Conservation (phyloP, 108 stramenopile genomes). For the Fragilaria crotonensis region DNA sequence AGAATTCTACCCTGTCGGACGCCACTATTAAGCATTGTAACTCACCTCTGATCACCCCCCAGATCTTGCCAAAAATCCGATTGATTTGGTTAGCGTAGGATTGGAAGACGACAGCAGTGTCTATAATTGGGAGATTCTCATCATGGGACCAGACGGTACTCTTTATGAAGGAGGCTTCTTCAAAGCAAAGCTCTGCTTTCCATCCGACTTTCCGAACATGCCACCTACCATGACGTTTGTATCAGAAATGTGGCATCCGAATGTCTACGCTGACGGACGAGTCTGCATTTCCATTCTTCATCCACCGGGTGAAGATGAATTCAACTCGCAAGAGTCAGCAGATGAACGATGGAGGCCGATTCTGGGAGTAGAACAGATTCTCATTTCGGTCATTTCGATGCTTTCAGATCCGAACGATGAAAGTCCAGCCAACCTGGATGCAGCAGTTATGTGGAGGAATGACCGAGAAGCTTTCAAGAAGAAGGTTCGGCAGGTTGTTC, state of each 20-base stretch:
- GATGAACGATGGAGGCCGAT: slow-evolving; percentile 99
- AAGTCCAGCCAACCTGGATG: slow-evolving; percentile 97
- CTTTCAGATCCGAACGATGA: slow-evolving; percentile 97
- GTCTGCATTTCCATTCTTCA: slow-evolving; percentile 99
- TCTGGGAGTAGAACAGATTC: slow-evolving; percentile 95
- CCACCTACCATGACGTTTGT: slow-evolving; percentile 91
- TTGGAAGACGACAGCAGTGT: slow-evolving; percentile 79
- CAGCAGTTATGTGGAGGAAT: slow-evolving; percentile 94
- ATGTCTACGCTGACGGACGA: slow-evolving; percentile 79
- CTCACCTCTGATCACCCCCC: not conserved
- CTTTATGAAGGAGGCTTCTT: slow-evolving; percentile 97
- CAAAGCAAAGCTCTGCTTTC: slow-evolving; percentile 91
- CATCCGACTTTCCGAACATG: slow-evolving; percentile 94
- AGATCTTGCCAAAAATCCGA: slow-evolving; percentile 85
- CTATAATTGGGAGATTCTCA: slow-evolving; percentile 93
- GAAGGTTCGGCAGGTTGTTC: slow-evolving; percentile 78
- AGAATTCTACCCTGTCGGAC: not conserved
- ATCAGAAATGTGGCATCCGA: slow-evolving; percentile 98
- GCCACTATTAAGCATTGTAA: not conserved
- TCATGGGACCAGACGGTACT: slow-evolving; percentile 91
- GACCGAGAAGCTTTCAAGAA: slow-evolving; percentile 90
- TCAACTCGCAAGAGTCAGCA: slow-evolving; percentile 92
- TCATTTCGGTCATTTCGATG: slow-evolving; percentile 94
- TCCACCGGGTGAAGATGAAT: slow-evolving; percentile 93
- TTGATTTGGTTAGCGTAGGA: slow-evolving; percentile 85